Evolutionary conservation across 108 stramenopile genomes (phyloP).

Genomic region (Pseudonitzschia delicatissima): DNA sequence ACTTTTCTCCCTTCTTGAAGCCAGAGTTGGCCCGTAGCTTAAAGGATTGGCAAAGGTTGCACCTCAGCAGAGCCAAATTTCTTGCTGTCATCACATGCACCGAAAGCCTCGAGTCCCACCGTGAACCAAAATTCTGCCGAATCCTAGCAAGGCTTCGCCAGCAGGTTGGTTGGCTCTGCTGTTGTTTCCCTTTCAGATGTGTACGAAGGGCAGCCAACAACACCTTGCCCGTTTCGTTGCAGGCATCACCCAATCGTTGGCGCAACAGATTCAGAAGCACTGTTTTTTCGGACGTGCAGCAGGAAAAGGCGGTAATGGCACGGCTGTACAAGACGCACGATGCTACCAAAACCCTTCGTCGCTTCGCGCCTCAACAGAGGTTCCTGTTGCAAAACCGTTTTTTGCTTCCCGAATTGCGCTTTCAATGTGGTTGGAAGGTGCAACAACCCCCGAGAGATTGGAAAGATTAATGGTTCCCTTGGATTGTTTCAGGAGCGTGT

Average conservation of each 20-base stretch:
- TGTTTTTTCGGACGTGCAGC: not conserved
- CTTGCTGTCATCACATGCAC: constrained; percentile 51
- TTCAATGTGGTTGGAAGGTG: constrained; percentile 1
- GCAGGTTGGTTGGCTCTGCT: not conserved
- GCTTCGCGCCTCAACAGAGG: constrained; percentile 61
- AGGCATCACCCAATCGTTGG: constrained; percentile 83
- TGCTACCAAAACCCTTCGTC: constrained; percentile 69
- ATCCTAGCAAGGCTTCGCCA: constrained; percentile 49
- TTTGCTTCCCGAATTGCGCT: constrained; percentile 28
- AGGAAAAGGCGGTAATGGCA: constrained; percentile 51
- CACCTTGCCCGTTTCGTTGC: constrained; percentile 81
- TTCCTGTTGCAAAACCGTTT: constrained; percentile 42
- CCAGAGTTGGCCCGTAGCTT: constrained; percentile 73
- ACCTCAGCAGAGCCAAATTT: constrained; percentile 71
- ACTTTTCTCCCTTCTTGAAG: constrained; percentile 33
- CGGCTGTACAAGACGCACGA: constrained; percentile 67
- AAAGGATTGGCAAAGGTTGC: constrained; percentile 79
- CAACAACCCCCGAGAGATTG: constrained; percentile 21
- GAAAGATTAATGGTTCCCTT: constrained; percentile 24
- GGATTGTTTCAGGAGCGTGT: constrained; percentile 12
- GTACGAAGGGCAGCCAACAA: constrained; percentile 52
- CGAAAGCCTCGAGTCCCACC: constrained; percentile 62
- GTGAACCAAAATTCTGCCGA: constrained; percentile 86
- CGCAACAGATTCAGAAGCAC: constrained; percentile 43
- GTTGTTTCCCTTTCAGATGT: constrained; percentile 35